Base-by-base conservation (phyloP, 2,329 filamentous ascomycete species). In the Hypoxylon sp. region DNA sequence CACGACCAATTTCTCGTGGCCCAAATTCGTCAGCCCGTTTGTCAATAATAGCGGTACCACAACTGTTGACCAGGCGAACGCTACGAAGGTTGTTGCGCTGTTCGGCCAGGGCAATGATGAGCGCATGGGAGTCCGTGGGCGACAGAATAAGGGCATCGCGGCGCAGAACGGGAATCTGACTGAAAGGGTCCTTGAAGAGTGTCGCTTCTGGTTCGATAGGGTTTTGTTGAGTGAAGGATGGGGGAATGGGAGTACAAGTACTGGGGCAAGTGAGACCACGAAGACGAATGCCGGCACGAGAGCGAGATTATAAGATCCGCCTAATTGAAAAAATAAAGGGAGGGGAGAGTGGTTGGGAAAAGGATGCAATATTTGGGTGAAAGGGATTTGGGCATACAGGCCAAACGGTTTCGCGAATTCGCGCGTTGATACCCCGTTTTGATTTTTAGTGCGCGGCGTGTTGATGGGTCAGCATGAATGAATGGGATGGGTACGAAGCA, bases 51-150 rank as follows among this genome's bases (percentile, higher is more conserved):
- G 38, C 17, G 38, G n/a, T 23, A 50, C 67, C 2, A 41, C 60
- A 1, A 68, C 67, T 1, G 30, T 49, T 25, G 41, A 52, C 3
- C 34, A 59, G 7, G 34, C 58, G 5, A 60, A 67, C n/a, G 74
- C 71, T n/a, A 74, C 75, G 11, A 82, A 80, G 0, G 72, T 69
- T 65, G 71, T 87, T 41, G 78, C 88, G 72, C 81, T 90, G 2
- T 91, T 91, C 76, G 89, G 88, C 1, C 73, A 81, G 41, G 88
- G 86, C 2, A 90, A 90, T 71, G 82, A 89, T 70, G 87, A 90
- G 78, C 76, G 79, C 4, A 78, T 81, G 68, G 71, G 67, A 21
- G 68, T 70, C 2, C 36, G 50, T 69, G 74, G 80, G 67, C 72
- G 83, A 67, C 55, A 59, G 34, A 75, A 74, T 21, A 73, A 62